These are phyloP conservation scores for Ceratopteris richardii DNA, from an alignment of 75 land plant species.

Conservation along the genomic window DNA sequence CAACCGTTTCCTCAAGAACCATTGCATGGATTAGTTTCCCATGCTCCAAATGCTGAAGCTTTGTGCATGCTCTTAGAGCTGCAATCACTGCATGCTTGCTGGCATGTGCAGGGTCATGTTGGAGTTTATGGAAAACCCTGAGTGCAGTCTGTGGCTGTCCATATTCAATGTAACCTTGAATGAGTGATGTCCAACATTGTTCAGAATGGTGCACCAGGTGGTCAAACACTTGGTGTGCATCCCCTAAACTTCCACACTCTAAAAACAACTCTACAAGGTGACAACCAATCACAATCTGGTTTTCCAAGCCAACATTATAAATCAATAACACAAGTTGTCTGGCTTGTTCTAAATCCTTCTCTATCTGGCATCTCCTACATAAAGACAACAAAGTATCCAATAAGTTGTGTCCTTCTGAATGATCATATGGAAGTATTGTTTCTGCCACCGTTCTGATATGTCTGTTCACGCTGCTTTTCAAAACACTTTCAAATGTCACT, in stretches of 20 bases:
- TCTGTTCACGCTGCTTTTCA: too few relatives aligned
- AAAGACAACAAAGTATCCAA: too few relatives aligned
- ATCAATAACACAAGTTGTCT: too few relatives aligned
- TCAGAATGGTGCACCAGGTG: not conserved
- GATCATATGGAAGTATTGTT: too few relatives aligned
- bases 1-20: not conserved
- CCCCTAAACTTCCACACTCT: not conserved
- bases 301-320: too few relatives aligned
- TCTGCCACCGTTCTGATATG: too few relatives aligned
- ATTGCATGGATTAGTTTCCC: not conserved
- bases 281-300: too few relatives aligned
- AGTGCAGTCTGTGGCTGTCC: not conserved
- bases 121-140: not conserved
- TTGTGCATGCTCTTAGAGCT: not conserved
- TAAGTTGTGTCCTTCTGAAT: too few relatives aligned
- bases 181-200: constrained; percentile 4
- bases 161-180: not conserved
- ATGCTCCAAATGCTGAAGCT: not conserved
- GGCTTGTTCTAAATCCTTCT: too few relatives aligned
- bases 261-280: constrained; percentile 7
- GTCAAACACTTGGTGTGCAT: not conserved
- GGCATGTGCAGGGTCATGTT: not conserved
- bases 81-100: not conserved
- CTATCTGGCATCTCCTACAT: too few relatives aligned
- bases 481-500: too few relatives aligned